These are phyloP conservation scores for Smallanthus sonchifolius DNA, from an alignment of 129 eudicot species.

Conservation along the genomic window DNA sequence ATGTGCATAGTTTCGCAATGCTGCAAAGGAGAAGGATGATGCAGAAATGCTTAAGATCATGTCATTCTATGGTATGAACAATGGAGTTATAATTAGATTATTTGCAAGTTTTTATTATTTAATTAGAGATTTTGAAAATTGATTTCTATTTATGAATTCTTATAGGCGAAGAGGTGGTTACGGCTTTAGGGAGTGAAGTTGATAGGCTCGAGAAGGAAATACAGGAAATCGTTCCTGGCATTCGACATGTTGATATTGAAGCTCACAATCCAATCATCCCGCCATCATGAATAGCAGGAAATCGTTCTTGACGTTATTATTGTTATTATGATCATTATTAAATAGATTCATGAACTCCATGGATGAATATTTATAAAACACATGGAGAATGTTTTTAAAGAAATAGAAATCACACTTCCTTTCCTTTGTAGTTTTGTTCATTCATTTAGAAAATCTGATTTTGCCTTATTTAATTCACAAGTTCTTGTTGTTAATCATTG, in stretches of 20 bases:
- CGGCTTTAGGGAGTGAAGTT: conserved; percentile 93
- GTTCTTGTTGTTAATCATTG: too few relatives aligned
- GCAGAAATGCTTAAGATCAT: conserved; percentile 60
- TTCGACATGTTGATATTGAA: conserved; percentile 88
- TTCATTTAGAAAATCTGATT: too few relatives aligned
- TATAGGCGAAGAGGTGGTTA: conserved; percentile 92
- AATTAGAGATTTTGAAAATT: not conserved
- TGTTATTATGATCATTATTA: not conserved
- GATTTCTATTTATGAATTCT: not conserved
- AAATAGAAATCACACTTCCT: too few relatives aligned
- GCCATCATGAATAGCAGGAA: conserved; percentile 26
- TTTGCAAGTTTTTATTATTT: not conserved
- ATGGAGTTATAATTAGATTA: not conserved
- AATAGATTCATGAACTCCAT: too few relatives aligned
- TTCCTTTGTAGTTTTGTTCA: too few relatives aligned
- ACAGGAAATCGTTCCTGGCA: conserved; percentile 93
- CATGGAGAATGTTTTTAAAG: too few relatives aligned
- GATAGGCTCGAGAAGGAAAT: conserved; percentile 93
- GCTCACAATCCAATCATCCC: conserved; percentile 81
- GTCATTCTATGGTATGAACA: conserved; percentile 89
- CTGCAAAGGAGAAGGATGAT: conserved; percentile 58
- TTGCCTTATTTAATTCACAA: too few relatives aligned
- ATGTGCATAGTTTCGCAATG: conserved; percentile 65
- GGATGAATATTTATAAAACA: too few relatives aligned
- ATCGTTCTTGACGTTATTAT: not conserved